Conservation (phyloP, 768 basidiomycete species). For the Termitomyces sp. region DNA sequence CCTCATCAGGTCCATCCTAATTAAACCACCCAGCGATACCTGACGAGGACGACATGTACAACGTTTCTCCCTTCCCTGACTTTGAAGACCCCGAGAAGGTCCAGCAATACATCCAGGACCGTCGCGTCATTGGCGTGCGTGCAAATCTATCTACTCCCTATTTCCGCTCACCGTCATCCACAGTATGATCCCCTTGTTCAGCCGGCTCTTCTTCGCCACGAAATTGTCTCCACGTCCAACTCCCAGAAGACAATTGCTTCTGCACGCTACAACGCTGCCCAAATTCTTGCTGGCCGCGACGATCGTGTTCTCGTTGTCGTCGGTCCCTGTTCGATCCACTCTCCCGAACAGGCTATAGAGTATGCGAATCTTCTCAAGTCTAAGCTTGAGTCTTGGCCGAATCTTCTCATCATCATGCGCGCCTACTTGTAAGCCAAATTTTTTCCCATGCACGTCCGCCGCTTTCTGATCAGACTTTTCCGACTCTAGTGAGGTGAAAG, state of each 20-base stretch:
- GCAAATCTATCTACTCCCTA: neutral
- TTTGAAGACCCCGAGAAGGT: conserved; percentile 62
- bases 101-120: conserved; percentile 76
- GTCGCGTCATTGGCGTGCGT: conserved; percentile 77
- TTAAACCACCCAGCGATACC: conserved; percentile 36
- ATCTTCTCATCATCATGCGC: conserved; percentile 92
- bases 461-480: conserved; percentile 8
- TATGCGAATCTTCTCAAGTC: conserved; percentile 74
- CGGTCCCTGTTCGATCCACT: conserved; percentile 96
- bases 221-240: conserved; percentile 64
- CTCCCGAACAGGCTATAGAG: conserved; percentile 78
- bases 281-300: conserved; percentile 80
- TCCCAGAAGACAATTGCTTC: conserved; percentile 77
- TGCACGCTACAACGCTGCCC: conserved; percentile 76
- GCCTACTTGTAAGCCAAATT: conserved; percentile 82
- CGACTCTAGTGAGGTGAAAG: conserved; percentile 33
- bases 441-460: conserved; percentile 6
- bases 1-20: conserved; percentile 20
- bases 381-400: conserved; percentile 65
- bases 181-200: conserved; percentile 97
- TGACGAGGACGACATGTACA: conserved; percentile 43
- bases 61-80: conserved; percentile 62
- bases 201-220: conserved; percentile 86
- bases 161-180: conserved; percentile 15
- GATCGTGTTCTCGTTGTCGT: conserved; percentile 88